Conservation (phyloP, 306 rosid species). For the Fragaria iinumae region DNA sequence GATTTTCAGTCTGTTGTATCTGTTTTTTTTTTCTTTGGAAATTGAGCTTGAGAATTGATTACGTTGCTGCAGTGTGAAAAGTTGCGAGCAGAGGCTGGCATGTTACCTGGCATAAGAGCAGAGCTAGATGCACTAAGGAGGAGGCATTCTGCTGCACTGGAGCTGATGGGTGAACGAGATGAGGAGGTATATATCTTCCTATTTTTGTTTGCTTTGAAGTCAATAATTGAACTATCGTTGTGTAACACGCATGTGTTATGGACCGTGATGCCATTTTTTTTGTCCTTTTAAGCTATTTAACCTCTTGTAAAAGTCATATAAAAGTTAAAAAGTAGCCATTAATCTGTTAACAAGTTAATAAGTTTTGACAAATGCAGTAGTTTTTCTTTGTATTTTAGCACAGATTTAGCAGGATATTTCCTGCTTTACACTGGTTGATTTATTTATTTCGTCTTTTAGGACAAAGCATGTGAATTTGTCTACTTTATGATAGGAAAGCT, state of each 20-base stretch:
- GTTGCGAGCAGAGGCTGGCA: constrained; percentile 74
- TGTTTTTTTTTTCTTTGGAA: constrained; percentile 13
- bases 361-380: neutral
- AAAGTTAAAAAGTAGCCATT: neutral
- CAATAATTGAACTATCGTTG: neutral
- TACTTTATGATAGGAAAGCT: neutral
- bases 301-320: neutral
- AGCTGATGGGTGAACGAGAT: constrained; percentile 99
- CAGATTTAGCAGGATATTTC: neutral
- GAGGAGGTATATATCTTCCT: constrained; percentile 69
- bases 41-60: constrained; percentile 27
- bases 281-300: neutral
- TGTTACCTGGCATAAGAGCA: constrained; percentile 80
- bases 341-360: neutral
- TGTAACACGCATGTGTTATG: neutral
- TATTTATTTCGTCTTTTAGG: neutral
- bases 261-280: neutral
- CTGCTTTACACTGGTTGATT: neutral
- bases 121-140: constrained; percentile 94
- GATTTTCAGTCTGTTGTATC: constrained; percentile 11
- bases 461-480: neutral
- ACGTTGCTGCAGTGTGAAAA: constrained; percentile 73
- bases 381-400: neutral
- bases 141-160: constrained; percentile 96
- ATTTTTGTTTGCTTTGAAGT: constrained; percentile 1